Conservation (phyloP, 352 stramenopile species). For the Pythium periplocum region DNA sequence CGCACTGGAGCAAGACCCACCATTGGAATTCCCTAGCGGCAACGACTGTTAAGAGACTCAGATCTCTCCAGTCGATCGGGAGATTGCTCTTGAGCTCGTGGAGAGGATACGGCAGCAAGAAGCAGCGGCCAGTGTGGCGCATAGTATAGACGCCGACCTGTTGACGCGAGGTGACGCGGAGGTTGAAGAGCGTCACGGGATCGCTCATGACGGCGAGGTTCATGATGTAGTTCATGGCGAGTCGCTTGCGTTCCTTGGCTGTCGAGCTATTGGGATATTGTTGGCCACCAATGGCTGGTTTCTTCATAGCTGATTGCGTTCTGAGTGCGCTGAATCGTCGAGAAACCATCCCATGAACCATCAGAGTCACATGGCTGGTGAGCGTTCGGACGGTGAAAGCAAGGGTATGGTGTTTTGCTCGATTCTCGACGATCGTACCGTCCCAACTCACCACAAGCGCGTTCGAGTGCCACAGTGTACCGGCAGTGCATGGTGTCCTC, state of each 20-base stretch:
- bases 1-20: not conserved
- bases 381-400: too few relatives aligned
- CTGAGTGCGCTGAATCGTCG: too few relatives aligned
- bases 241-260: not conserved
- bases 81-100: too few relatives aligned
- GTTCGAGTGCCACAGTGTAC: conserved; percentile 3
- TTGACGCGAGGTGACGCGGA: too few relatives aligned
- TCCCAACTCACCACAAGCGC: conserved; percentile 13
- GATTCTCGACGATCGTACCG: conserved; percentile 1
- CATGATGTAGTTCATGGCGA: not conserved
- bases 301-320: too few relatives aligned
- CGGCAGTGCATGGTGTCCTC: conserved; percentile 5
- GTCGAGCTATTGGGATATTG: not conserved
- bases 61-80: not conserved
- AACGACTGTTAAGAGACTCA: not conserved
- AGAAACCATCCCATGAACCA: too few relatives aligned
- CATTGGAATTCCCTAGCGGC: not conserved
- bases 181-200: not conserved
- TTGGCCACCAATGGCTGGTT: not conserved
- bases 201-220: not conserved
- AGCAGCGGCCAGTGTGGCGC: too few relatives aligned
- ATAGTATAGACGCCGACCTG: too few relatives aligned
- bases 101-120: too few relatives aligned
- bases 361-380: too few relatives aligned
- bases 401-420: too few relatives aligned